phyloP scores from a whole-genome alignment of 805 yeast genomes.

The Maudiozyma bulderi region DNA sequence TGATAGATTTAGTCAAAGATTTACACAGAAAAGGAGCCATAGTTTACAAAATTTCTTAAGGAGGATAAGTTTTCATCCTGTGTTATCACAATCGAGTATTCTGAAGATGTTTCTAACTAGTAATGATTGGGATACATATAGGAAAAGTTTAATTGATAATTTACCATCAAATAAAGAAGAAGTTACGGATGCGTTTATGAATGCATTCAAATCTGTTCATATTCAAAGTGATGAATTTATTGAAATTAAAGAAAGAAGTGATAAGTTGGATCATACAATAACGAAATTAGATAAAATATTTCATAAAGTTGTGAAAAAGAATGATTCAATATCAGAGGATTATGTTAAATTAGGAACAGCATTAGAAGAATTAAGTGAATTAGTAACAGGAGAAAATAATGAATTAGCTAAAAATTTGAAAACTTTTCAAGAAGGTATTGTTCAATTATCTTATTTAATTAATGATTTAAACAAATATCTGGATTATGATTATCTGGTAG shows the following conservation, averaged over 20 bases:
- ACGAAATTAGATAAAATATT: constrained; percentile 70
- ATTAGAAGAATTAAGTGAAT: constrained; percentile 52
- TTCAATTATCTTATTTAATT: constrained; percentile 35
- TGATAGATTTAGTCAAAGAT: constrained; percentile 77
- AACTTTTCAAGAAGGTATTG: constrained; percentile 39
- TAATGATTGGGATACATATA: constrained; percentile 28
- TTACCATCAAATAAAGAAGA: constrained; percentile 41
- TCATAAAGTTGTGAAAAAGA: constrained; percentile 58
- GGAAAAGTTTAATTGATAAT: constrained; percentile 18
- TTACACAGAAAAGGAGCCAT: constrained; percentile 72
- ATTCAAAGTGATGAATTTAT: constrained; percentile 66
- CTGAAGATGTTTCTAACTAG: constrained; percentile 28
- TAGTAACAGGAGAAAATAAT: constrained; percentile 37
- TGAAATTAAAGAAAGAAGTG: constrained; percentile 73
- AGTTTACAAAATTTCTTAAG: constrained; percentile 69
- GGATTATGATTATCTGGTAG: constrained; percentile 73
- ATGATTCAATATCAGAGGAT: constrained; percentile 65
- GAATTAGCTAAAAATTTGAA: constrained; percentile 28
- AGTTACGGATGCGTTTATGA: constrained; percentile 84
- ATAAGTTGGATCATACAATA: constrained; percentile 77
- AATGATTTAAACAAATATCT: constrained; percentile 40
- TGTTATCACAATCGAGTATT: constrained; percentile 57
- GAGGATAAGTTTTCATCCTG: constrained; percentile 67
- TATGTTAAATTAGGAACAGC: constrained; percentile 63
- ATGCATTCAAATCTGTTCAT: constrained; percentile 75